A percentile compares a stretch with the other conserved stretches of the same genome.
Conservation (phyloP, 352 stramenopile species). For the Globisporangium uncinulatum region DNA sequence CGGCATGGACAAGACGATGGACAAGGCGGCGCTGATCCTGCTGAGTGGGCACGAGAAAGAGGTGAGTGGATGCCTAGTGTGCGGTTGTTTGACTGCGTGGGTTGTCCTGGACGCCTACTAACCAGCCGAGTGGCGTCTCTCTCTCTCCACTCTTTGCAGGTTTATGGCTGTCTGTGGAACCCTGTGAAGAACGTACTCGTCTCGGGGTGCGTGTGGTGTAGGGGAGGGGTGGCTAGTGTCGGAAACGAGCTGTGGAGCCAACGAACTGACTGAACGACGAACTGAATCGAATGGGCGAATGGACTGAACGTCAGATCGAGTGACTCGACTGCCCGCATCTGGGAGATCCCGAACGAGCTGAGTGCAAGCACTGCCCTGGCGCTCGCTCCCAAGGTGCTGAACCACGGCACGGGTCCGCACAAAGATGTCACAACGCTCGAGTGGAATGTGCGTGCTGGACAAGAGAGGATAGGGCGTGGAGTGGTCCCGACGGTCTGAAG, state of each 20-base stretch:
- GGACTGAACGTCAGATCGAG: slow-evolving; percentile 61
- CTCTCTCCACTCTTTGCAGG: slow-evolving; percentile 30
- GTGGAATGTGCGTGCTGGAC: slow-evolving; percentile 85
- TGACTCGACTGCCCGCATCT: slow-evolving; percentile 94
- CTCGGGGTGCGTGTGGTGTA: slow-evolving; percentile 51
- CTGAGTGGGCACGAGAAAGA: slow-evolving; percentile 84
- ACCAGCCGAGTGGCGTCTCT: too few species aligned
- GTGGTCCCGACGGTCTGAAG: neutral
- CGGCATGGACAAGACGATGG: slow-evolving; percentile 44
- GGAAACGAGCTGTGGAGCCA: neutral
- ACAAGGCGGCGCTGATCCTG: slow-evolving; percentile 58
- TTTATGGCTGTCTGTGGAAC: slow-evolving; percentile 98
- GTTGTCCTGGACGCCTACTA: neutral
- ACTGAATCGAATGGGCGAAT: too few species aligned
- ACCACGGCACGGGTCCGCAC: slow-evolving; percentile 84
- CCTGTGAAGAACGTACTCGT: slow-evolving; percentile 93
- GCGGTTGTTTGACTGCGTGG: neutral
- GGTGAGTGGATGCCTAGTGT: slow-evolving; percentile 13
- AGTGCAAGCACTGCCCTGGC: slow-evolving; percentile 25
- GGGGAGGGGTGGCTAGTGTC: neutral
- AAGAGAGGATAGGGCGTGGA: neutral
- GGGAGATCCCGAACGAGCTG: slow-evolving; percentile 83
- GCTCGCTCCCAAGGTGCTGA: slow-evolving; percentile 47
- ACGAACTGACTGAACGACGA: neutral
- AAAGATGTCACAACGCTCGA: slow-evolving; percentile 98